phyloP scores from a whole-genome alignment of 768 basidiomycete genomes.

The Paxillus rubicundulus region DNA sequence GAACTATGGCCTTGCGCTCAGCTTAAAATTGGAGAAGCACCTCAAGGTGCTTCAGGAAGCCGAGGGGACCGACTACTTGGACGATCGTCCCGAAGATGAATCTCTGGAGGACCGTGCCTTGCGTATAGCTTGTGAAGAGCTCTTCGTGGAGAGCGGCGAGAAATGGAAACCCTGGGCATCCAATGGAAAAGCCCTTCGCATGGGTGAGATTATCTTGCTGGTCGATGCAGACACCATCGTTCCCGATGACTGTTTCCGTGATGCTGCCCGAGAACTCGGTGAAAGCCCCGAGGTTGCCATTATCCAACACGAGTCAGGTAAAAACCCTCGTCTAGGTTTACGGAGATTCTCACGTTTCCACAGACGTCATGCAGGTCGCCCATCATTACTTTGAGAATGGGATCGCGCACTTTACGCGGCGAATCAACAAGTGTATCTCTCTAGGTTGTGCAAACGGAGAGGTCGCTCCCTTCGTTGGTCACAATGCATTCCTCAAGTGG shows the following conservation, averaged over 20 bases:
- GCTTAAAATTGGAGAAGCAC: constrained; percentile 33
- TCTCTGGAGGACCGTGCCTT: constrained; percentile 70
- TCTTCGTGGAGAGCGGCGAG: constrained; percentile 53
- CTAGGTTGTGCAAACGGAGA: constrained; percentile 79
- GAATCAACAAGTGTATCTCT: constrained; percentile 83
- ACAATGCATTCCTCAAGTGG: constrained; percentile 91
- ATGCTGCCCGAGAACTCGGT: constrained; percentile 81
- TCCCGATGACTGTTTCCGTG: constrained; percentile 87
- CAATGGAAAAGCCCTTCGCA: constrained; percentile 70
- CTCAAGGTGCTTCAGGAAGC: constrained; percentile 40
- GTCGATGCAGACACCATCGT: constrained; percentile 89
- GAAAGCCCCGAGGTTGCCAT: constrained; percentile 65
- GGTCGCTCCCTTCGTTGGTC: constrained; percentile 75
- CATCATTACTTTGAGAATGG: constrained; percentile 91
- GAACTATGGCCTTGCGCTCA: constrained; percentile 67
- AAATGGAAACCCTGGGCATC: constrained; percentile 73
- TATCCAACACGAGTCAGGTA: constrained; percentile 85
- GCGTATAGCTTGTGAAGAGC: constrained; percentile 71
- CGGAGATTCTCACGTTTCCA: not conserved
- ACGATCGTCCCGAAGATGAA: constrained; percentile 39
- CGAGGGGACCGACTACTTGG: constrained; percentile 40
- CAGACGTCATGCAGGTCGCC: constrained; percentile 88
- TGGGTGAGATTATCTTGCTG: constrained; percentile 78
- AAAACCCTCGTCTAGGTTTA: not conserved
- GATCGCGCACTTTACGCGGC: constrained; percentile 83